phyloP scores from a whole-genome alignment of 345 rosid species.

The Citropsis articulata region DNA sequence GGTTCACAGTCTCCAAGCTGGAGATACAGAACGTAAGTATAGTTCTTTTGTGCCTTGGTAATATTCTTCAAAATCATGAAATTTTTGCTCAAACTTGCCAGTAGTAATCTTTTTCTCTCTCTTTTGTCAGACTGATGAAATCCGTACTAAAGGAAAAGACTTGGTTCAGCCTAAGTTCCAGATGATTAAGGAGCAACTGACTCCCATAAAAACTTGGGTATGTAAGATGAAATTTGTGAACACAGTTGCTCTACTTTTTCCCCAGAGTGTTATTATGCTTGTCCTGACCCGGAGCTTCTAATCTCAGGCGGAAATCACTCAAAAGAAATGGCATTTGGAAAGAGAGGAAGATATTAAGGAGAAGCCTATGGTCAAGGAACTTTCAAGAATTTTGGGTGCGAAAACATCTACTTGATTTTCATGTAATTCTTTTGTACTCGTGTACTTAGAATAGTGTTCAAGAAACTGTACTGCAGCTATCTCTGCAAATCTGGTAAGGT shows the following conservation, averaged over 20 bases:
- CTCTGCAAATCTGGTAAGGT: background rate
- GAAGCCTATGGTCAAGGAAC: constrained; percentile 69
- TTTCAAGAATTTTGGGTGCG: constrained; percentile 57
- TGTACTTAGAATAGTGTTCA: background rate
- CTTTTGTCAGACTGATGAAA: constrained; percentile 51
- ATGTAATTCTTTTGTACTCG: background rate
- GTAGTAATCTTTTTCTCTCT: background rate
- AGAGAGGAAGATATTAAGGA: constrained; percentile 47
- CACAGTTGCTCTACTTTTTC: background rate
- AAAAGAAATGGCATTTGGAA: constrained; percentile 70
- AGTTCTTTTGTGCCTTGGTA: background rate
- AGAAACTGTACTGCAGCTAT: background rate
- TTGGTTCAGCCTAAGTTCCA: constrained; percentile 60
- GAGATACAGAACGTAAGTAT: constrained; percentile 58
- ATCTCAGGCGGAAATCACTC: constrained; percentile 55
- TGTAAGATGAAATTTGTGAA: background rate
- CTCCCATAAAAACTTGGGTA: constrained; percentile 79
- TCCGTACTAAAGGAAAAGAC: constrained; percentile 56
- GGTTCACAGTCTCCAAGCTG: constrained; percentile 60
- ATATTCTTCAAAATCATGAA: background rate
- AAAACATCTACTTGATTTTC: constrained; percentile 33
- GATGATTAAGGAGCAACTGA: constrained; percentile 49
- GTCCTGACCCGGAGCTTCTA: background rate
- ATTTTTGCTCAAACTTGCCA: background rate
- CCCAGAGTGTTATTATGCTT: background rate